Evolutionary conservation across 139 green algal genomes (phyloP).

Genomic region (Picochlorum costavermella): DNA sequence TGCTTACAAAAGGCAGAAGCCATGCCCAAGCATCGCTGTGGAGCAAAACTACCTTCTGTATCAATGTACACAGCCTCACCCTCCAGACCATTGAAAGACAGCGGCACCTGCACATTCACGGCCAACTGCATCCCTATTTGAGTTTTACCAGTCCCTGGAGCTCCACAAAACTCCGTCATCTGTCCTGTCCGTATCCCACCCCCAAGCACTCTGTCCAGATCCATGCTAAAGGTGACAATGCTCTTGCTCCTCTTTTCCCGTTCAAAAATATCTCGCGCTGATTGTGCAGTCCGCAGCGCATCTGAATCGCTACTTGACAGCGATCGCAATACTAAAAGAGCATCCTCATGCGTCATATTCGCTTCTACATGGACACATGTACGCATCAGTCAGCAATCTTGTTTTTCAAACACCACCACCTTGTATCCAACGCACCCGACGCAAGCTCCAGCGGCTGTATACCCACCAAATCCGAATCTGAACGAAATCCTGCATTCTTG

Average conservation of each 20-base stretch:
- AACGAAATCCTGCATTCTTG: slow-evolving; percentile 25
- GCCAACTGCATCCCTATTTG: slow-evolving; percentile 79
- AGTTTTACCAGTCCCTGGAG: slow-evolving; percentile 81
- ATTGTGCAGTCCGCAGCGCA: slow-evolving; percentile 1
- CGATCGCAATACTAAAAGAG: slow-evolving; percentile 23
- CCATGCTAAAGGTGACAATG: slow-evolving; percentile 47
- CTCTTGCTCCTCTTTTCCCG: slow-evolving; percentile 4
- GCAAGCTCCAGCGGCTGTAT: slow-evolving; percentile 28
- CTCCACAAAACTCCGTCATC: slow-evolving; percentile 73
- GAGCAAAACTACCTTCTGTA: slow-evolving; percentile 87
- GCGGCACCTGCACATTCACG: slow-evolving; percentile 61
- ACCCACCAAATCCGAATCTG: slow-evolving; percentile 22
- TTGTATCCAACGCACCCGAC: slow-evolving; percentile 7
- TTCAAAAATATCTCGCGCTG: slow-evolving; percentile 6
- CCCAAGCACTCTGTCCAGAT: slow-evolving; percentile 56
- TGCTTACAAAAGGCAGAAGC: slow-evolving; percentile 43
- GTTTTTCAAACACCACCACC: background rate
- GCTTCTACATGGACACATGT: slow-evolving; percentile 13
- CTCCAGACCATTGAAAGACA: slow-evolving; percentile 40
- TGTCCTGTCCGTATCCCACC: slow-evolving; percentile 48
- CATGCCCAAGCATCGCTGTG: slow-evolving; percentile 71
- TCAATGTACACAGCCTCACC: slow-evolving; percentile 74
- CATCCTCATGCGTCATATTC: slow-evolving; percentile 27
- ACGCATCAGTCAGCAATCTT: background rate
- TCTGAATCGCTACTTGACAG: background rate